Evolutionary conservation across 768 basidiomycete genomes (phyloP), one percentile per base, ranked within the genome.

Genomic region (Amanita fuliginea): DNA sequence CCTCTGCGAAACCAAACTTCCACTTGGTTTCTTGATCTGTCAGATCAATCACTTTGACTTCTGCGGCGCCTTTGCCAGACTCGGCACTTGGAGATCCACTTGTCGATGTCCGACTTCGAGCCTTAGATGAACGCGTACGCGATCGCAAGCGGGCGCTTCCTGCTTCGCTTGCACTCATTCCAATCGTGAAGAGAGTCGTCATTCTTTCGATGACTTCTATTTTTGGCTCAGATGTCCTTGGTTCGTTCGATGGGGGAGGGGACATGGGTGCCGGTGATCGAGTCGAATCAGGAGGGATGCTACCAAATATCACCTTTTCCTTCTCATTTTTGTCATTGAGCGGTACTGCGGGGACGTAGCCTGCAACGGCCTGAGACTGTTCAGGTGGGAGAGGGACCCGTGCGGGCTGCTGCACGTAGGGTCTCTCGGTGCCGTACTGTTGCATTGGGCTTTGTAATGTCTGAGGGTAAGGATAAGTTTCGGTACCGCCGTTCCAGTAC

Each of bases 1-100:
- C 42, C 19, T 50, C 49, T 33, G 49, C 24, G 33, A 75, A 74
- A 14, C 81, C 80, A 58, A 82, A 82, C 59, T 74, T 71, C 79
- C 77, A 81, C 59, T 72, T 78, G 41, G 47, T 48, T 33, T 59
- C 61, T 34, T 50, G 33, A 43, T 50, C 40, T 42, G 41, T 28
- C 28, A 44, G 24, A 49, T 70, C 70, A 16, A 67, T 55, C 19
- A 67, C 55, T 41, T 57, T 60, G 21, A 51, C 52, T 14, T 53
- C 56, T 14, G 22, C 50, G 8, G 14, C 42, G 13, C 36, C 30
- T 30, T 30, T 30, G 9, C 30, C 30, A 3, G 30, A 11, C 30
- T 30, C 32, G 6, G 32, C 26, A 8, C 36, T 24, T 14, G 46
- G 46, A 13, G 49, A 42, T 10, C 34, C 42, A 26, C 37, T 36